phyloP scores from a whole-genome alignment of 2,329 filamentous ascomycete species.

The Diaporthe amygdali region DNA sequence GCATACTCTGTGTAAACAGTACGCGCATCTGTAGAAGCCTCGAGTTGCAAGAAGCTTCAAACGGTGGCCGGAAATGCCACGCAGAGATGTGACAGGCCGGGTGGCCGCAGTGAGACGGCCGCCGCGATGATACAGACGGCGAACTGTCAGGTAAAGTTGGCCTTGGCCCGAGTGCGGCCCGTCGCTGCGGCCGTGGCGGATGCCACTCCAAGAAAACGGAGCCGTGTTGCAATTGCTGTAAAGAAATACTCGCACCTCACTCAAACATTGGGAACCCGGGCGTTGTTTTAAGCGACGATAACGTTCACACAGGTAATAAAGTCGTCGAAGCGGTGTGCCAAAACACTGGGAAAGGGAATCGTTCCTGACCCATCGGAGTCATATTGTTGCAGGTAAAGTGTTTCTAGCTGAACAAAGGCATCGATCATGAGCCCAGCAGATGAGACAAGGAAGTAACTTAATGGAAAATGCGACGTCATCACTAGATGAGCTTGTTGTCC shows the following conservation, averaged over 20 bases:
- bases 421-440: background rate
- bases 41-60: background rate
- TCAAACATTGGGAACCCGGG: background rate
- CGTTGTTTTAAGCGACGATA: background rate
- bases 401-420: background rate
- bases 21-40: background rate
- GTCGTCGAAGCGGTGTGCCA: background rate
- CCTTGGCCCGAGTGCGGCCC: background rate
- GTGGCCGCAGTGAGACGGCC: constrained; percentile 5
- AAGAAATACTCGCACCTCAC: background rate
- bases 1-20: background rate
- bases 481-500: background rate
- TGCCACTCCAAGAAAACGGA: background rate
- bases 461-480: background rate
- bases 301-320: background rate
- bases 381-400: background rate
- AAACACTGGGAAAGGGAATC: background rate
- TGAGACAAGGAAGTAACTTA: background rate
- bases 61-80: background rate
- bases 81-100: background rate
- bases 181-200: background rate
- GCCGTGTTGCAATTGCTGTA: no score
- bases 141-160: constrained; percentile 3
- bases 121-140: constrained; percentile 2
- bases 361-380: background rate